phyloP scores from a whole-genome alignment of 2,329 filamentous ascomycete species.

The Alternaria solani region DNA sequence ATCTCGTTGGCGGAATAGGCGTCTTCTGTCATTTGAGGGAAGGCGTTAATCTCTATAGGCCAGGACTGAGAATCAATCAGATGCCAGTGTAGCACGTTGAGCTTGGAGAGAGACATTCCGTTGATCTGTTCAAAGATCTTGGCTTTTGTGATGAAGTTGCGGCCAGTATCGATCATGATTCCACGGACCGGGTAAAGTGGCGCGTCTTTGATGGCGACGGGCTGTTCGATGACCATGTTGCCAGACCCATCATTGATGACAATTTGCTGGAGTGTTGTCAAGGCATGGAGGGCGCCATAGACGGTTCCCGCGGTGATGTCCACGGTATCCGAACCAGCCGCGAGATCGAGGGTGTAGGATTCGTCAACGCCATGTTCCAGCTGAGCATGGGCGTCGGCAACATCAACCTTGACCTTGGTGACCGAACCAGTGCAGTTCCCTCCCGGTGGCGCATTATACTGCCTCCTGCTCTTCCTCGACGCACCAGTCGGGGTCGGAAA shows the following conservation, averaged over 20 bases:
- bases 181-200: conserved; percentile 64
- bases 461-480: conserved; percentile 29
- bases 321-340: conserved; percentile 51
- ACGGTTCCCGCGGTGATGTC: conserved; percentile 60
- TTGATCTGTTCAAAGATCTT: conserved; percentile 65
- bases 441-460: conserved; percentile 23
- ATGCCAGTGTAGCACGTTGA: conserved; percentile 67
- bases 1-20: conserved; percentile 61
- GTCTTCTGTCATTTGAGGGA: conserved; percentile 63
- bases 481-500: conserved; percentile 57
- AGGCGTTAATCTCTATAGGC: conserved; percentile 60
- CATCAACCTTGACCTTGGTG: conserved; percentile 56
- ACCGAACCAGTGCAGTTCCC: conserved; percentile 46
- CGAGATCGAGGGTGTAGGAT: conserved; percentile 62
- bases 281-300: conserved; percentile 64
- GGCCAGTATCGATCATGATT: conserved; percentile 64
- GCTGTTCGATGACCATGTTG: conserved; percentile 61
- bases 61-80: conserved; percentile 65
- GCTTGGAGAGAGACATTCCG: conserved; percentile 64
- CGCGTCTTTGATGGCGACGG: conserved; percentile 60
- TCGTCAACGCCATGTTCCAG: conserved; percentile 66
- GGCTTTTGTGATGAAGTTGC: conserved; percentile 61
- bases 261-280: conserved; percentile 66
- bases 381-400: conserved; percentile 57
- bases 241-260: conserved; percentile 58